Evolutionary conservation across 768 basidiomycete species (phyloP), one percentile per base, ranked within the genome.

Genomic region (Termitomyces sp.): DNA sequence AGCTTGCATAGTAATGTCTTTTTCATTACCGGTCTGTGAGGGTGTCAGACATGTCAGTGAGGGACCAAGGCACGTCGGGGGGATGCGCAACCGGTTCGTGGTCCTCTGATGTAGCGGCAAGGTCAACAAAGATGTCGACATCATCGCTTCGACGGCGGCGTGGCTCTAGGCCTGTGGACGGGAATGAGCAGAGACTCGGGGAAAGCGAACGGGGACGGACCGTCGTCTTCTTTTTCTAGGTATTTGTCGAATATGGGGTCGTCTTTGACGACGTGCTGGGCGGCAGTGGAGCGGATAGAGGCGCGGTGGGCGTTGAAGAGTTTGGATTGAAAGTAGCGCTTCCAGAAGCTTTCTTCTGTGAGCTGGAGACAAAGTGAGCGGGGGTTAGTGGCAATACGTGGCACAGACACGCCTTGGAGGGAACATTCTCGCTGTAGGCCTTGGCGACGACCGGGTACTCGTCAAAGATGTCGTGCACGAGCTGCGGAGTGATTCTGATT

Each of bases 221-320:
- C 93, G 69, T 98, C 94, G 66, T 99, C 97, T 37, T 95, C 93
- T 67, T 86, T 89, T 71, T 95, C 94, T n/a, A 99, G 75, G 71
- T 98, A 99, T 65, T 88, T 86, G 78, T 98, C 96, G 64, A 99
- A 93, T 57, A 98, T 95, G 0, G 89, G 82, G 68, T 99, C 97
- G 52, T 91, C 91, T 71, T 91, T 90, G 56, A 93, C 88, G 8
- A 91, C 86, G 66, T 91, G 88, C 65, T 90, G 91, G 16, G 87
- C 77, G 12, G 90, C 92, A 18, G 90, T 87, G 27, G 88, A 93
- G 58, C 92, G 87, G 60, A 94, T 94, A 31, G 92, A 95, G 9
- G 95, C 95, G 15, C 95, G 87, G 71, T 98, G 93, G 2, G 90
- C 88, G 68, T 98, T 92, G 81, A 97, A 98, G 13, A 99, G 79